Evolutionary conservation across 805 yeast genomes (phyloP), one percentile per base, ranked within the genome.

Genomic region (Saccharomycopsis capsularis): DNA sequence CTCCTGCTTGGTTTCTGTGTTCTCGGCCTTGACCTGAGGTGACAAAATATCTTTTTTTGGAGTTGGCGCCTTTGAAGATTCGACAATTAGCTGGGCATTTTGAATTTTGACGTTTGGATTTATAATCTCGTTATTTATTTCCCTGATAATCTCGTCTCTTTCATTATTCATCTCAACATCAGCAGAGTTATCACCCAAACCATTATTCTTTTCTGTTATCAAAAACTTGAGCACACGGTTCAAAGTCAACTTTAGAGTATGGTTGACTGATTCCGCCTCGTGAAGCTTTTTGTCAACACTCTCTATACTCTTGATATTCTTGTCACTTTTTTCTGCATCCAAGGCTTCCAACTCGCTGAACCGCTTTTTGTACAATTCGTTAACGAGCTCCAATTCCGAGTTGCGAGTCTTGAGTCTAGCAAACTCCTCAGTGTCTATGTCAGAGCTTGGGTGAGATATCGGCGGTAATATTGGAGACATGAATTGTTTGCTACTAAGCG

Each of bases 351-450:
- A 70, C 61, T 91, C 96, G 63, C 76, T 70, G 40, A 91, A 86
- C 56, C 95, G 77, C 4, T 91, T 78, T 57, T 86, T 78, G 68
- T 88, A 86, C 51, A 91, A 68, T 61, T 90, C 97, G 59, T 89
- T 90, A 37, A 91, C 95, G 39, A 90, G 71, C 63, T 91, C 98
- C 53, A 91, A 73, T 63, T 91, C 98, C 11, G 85, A 78, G 21
- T 90, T 86, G 51, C 95, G 73, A 0, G 96, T 86, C 55, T 79
- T 78, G 54, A 90, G 67, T 46, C 64, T 68, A 30, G 68, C 67
- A 19, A 65, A 58, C 34, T 67, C 71, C 46, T 61, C 67, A 39
- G 62, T 62, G 9, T 58, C 53, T 47, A 15, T 34, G n/a, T 15
- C 16, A 18, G 13, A 22, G 25, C 6, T 13, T 3, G 19, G 21